A percentile compares a stretch with the other conserved stretches of the same genome.
Conservation (phyloP, 1,284 basidiomycete genomes). For the Trametes pubescens region DNA sequence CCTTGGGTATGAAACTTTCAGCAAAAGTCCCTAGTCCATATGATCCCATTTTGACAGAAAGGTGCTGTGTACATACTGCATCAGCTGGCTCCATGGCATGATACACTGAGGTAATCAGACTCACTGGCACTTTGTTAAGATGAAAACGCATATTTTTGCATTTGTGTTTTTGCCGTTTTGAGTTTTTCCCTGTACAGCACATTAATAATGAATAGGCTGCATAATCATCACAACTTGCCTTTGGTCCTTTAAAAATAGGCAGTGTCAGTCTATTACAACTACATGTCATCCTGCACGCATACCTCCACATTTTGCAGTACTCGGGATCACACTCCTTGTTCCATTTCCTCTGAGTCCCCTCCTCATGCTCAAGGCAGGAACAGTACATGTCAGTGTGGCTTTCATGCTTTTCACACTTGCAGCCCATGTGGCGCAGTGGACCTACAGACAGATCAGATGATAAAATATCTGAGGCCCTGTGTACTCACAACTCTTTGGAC, state of each 20-base stretch:
- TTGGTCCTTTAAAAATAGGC: not conserved
- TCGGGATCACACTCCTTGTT: conserved; percentile 15
- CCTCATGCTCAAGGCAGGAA: not conserved
- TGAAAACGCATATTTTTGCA: conserved; percentile 20
- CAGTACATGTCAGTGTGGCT: conserved; percentile 47
- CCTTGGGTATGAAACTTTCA: conserved; percentile 37
- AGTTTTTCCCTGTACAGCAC: not conserved
- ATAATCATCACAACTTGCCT: not conserved
- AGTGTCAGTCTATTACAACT: not conserved
- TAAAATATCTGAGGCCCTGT: not conserved
- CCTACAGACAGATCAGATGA: not conserved
- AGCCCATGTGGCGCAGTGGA: not conserved
- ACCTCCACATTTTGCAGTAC: not conserved
- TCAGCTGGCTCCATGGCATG: not conserved
- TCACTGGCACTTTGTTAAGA: conserved; percentile 14
- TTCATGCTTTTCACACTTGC: conserved; percentile 38
- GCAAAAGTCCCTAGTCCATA: conserved; percentile 57
- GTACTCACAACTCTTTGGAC: conserved; percentile 32
- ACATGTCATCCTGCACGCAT: not conserved
- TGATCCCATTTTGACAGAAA: conserved; percentile 46
- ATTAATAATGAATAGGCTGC: not conserved
- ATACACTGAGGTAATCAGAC: not conserved
- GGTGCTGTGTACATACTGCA: conserved; percentile 33
- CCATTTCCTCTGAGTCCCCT: too few relatives aligned
- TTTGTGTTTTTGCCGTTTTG: not conserved